Base-by-base conservation (phyloP, 2,329 filamentous ascomycete species). In the Didymella lethalis region DNA sequence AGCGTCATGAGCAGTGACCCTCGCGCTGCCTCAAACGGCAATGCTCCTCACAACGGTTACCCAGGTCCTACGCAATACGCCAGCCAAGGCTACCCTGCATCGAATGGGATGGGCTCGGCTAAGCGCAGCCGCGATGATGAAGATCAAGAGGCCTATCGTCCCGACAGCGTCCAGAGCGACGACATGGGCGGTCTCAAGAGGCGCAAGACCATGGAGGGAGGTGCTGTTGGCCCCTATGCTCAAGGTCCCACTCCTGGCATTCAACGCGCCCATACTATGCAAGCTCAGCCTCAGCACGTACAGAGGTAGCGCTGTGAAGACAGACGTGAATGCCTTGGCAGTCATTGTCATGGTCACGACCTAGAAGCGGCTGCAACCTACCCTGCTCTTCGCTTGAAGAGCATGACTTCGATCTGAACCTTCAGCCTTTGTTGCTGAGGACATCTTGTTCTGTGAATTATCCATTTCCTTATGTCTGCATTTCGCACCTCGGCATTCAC, bases 1-100 rank as follows among this genome's bases (percentile, higher is more conserved):
- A 96, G 88, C 77, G 90, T 96, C 63, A 93, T 96, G 81, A 93
- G 90, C 75, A 93, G 90, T 41, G 92, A 91, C 73, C 90, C 92
- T 59, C 86, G 91, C 26, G 86, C 82, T 47, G 79, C 83, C 29
- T 77, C 86, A 11, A 92, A 91, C 66, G 89, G 89, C n/a, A 84
- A 83, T 29, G 78, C 86, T 12, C 79, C 84, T 20, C 84, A 84
- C 48, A 91, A 96, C 65, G 85, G 88, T 7, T 96, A 96, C 74
- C 85, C 86, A 32, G 84, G 87, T 16, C 84, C 90, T 25, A 61
- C 73, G 2, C 79, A 85, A 50, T 92, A 93, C 64, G 82, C 86
- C 16, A 79, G 85, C 6, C 87, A 88, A 57, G 82, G 75, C 46
- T 82, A 86, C 52, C 81, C 87, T 10, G 49, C 69, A 11, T 77